Evolutionary conservation across 139 green algal genomes (phyloP).

Genomic region (Pseudopediastrum boryanum): DNA sequence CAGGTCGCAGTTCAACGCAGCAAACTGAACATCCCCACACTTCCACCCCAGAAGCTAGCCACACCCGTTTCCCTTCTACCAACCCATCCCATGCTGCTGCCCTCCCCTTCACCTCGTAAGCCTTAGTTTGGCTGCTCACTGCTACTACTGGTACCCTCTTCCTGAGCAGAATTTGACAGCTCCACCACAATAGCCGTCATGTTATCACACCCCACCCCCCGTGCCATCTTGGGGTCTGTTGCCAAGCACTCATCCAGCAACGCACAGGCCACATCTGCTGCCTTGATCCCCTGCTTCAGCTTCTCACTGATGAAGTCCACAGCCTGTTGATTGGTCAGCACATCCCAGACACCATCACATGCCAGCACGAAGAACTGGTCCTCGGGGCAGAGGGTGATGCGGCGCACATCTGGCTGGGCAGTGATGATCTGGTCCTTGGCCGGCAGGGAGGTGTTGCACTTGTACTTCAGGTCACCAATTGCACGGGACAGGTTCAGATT

Average conservation of each 20-base stretch:
- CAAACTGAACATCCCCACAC: too few relatives aligned
- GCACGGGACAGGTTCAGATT: conserved; percentile 95
- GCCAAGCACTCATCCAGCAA: conserved; percentile 92
- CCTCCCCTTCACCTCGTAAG: too few relatives aligned
- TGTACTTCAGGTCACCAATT: conserved; percentile 97
- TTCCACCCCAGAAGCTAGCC: too few relatives aligned
- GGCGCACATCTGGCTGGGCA: conserved; percentile 59
- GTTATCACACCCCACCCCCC: conserved; percentile 95
- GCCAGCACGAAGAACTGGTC: conserved; percentile 94
- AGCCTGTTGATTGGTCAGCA: conserved; percentile 88
- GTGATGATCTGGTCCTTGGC: conserved; percentile 70
- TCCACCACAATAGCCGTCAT: conserved; percentile 70
- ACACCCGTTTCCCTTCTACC: too few relatives aligned
- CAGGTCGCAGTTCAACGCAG: too few relatives aligned
- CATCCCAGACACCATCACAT: conserved; percentile 95
- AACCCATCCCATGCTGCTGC: too few relatives aligned
- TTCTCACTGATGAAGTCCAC: conserved; percentile 82
- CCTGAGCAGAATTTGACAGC: too few relatives aligned
- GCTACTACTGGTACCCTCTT: not conserved
- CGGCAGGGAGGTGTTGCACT: conserved; percentile 71
- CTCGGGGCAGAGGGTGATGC: conserved; percentile 41
- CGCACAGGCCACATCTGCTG: conserved; percentile 61
- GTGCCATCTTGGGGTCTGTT: conserved; percentile 78
- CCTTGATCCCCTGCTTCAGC: conserved; percentile 57
- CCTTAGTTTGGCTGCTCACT: too few relatives aligned